Conservation (phyloP, 108 stramenopile genomes). For the Skeletonema marinoi region DNA sequence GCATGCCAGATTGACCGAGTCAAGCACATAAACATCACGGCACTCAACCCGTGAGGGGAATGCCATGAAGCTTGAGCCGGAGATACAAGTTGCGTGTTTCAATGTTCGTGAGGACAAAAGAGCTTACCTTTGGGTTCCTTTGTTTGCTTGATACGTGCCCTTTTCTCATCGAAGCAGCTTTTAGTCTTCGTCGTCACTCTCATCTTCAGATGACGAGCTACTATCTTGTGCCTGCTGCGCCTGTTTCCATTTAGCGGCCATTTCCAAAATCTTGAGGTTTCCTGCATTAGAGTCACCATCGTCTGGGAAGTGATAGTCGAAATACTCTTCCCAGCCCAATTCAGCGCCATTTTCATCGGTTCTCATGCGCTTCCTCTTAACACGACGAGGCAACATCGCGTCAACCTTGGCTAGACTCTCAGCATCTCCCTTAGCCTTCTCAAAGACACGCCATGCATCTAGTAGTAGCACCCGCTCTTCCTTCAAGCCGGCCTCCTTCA, state of each 20-base stretch:
- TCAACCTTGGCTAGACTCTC: conserved; percentile 73
- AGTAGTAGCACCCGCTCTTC: conserved; percentile 95
- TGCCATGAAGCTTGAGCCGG: conserved; percentile 37
- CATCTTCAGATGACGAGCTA: conserved; percentile 41
- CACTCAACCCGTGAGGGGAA: conserved; percentile 33
- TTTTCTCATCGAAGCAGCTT: background rate
- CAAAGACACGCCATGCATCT: conserved; percentile 95
- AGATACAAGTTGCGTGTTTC: conserved; percentile 43
- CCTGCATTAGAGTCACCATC: conserved; percentile 80
- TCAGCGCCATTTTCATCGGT: conserved; percentile 82
- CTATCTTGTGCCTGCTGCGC: conserved; percentile 53
- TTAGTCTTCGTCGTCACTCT: conserved; percentile 44
- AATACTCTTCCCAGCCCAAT: conserved; percentile 97
- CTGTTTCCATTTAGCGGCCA: conserved; percentile 97
- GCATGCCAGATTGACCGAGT: conserved; percentile 53
- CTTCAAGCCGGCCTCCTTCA: conserved; percentile 85
- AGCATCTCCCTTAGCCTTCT: conserved; percentile 81
- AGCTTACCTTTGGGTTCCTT: conserved; percentile 5
- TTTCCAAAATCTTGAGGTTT: conserved; percentile 95
- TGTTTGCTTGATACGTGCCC: background rate
- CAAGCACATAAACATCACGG: conserved; percentile 33
- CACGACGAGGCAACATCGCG: conserved; percentile 85
- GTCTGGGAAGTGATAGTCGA: conserved; percentile 98
- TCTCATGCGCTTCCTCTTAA: conserved; percentile 94
- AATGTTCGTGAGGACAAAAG: background rate